phyloP scores from a whole-genome alignment of 2,329 filamentous ascomycete species.

The Fusarium vanettenii region DNA sequence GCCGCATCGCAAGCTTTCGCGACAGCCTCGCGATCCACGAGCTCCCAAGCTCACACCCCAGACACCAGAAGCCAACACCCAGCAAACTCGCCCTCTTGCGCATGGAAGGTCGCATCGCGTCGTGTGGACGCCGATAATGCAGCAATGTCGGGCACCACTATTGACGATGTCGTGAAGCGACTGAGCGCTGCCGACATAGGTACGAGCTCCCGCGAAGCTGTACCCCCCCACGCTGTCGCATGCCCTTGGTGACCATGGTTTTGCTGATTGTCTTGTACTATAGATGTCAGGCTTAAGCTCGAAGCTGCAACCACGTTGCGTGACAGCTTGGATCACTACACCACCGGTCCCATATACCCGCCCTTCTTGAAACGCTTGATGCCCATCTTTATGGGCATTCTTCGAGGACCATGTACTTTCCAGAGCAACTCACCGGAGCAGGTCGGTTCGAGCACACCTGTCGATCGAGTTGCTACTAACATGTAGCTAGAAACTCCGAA shows the following conservation, averaged over 20 bases:
- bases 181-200: constrained; percentile 67
- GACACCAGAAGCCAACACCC: constrained; percentile 24
- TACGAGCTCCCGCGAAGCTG: constrained; percentile 42
- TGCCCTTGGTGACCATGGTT: constrained; percentile 1
- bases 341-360: constrained; percentile 79
- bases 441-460: constrained; percentile 59
- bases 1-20: constrained; percentile 20
- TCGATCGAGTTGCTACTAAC: constrained; percentile 28
- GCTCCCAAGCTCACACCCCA: constrained; percentile 30
- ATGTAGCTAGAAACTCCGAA: constrained; percentile 78
- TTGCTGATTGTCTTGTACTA: constrained; percentile 11
- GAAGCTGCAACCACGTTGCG: constrained; percentile 87
- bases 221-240: constrained; percentile 35
- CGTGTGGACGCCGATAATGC: constrained; percentile 58
- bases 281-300: constrained; percentile 85
- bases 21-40: constrained; percentile 40
- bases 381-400: constrained; percentile 87
- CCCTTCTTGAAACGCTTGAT: constrained; percentile 88
- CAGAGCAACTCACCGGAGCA: constrained; percentile 91
- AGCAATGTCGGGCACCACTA: constrained; percentile 69
- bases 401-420: constrained; percentile 89
- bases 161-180: constrained; percentile 73
- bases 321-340: constrained; percentile 92
- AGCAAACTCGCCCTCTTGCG: constrained; percentile 41
- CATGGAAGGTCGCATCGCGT: constrained; percentile 51